These are phyloP conservation scores for Penicillium olsonii DNA, from an alignment of 2,329 filamentous ascomycete genomes.

Conservation along the genomic window DNA sequence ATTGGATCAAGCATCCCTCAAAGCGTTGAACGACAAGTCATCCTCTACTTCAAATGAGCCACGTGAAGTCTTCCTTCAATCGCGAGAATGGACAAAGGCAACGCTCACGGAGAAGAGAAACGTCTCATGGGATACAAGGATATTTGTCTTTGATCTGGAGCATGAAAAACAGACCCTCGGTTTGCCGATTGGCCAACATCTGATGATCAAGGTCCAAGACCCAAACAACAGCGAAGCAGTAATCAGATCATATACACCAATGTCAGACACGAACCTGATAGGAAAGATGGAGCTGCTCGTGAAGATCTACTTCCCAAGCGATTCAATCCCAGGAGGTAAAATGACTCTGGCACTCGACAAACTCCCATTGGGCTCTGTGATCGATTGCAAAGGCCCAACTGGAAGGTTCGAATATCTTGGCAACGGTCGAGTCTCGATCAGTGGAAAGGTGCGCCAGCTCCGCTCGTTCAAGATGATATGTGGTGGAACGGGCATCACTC, in stretches of 20 bases:
- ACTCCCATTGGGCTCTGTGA: slow-evolving; percentile 68
- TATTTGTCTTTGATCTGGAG: slow-evolving; percentile 80
- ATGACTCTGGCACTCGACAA: slow-evolving; percentile 81
- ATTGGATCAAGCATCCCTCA: slow-evolving; percentile 62
- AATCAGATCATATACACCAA: slow-evolving; percentile 84
- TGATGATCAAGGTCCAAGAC: slow-evolving; percentile 80
- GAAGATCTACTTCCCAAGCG: slow-evolving; percentile 74
- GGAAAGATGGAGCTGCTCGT: slow-evolving; percentile 75
- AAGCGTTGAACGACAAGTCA: slow-evolving; percentile 53
- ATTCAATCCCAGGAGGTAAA: slow-evolving; percentile 64
- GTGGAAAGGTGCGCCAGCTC: slow-evolving; percentile 58
- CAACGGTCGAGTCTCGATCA: slow-evolving; percentile 63
- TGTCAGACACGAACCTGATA: slow-evolving; percentile 63
- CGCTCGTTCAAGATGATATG: slow-evolving; percentile 81
- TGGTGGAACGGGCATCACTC: slow-evolving; percentile 87
- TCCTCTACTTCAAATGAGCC: slow-evolving; percentile 46
- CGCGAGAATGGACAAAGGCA: slow-evolving; percentile 72
- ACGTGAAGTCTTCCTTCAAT: slow-evolving; percentile 67
- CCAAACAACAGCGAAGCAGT: slow-evolving; percentile 67
- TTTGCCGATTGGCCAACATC: slow-evolving; percentile 80
- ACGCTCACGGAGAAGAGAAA: slow-evolving; percentile 67
- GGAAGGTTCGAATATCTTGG: slow-evolving; percentile 82
- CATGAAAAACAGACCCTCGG: slow-evolving; percentile 70
- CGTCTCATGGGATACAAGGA: slow-evolving; percentile 74
- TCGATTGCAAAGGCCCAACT: slow-evolving; percentile 86